Percentiles rank a stretch among this genome's conserved stretches.
These are phyloP conservation scores for Thielaviopsis punctulata DNA, from an alignment of 2,329 filamentous ascomycete genomes.

Conservation along the genomic window DNA sequence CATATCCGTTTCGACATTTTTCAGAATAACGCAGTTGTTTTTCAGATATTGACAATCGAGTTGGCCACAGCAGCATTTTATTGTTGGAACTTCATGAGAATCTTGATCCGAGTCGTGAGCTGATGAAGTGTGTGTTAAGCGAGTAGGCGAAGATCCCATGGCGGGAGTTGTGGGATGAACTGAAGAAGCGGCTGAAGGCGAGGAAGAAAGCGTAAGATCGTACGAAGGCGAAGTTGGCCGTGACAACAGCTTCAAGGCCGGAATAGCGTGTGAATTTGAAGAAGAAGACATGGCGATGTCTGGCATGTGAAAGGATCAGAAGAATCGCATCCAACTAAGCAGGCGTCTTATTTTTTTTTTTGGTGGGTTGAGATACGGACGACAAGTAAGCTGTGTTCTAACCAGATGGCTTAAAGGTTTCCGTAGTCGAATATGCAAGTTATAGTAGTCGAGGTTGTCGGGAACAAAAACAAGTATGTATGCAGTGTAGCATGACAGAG, in stretches of 20 bases:
- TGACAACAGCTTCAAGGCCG: constrained; percentile 2
- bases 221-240: constrained; percentile 5
- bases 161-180: constrained; percentile 4
- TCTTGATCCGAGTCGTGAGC: not conserved
- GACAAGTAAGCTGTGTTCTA: not conserved
- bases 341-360: no score
- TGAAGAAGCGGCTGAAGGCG: constrained; percentile 6
- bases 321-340: not conserved
- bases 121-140: not conserved
- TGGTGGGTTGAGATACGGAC: not conserved
- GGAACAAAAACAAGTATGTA: not conserved
- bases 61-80: constrained; percentile 73
- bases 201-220: constrained; percentile 4
- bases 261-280: not conserved
- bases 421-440: not conserved
- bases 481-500: constrained; percentile 6
- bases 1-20: constrained; percentile 74
- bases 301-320: constrained; percentile 1
- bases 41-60: constrained; percentile 62
- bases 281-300: constrained; percentile 1
- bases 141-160: constrained; percentile 2
- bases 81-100: constrained; percentile 18
- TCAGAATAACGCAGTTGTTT: constrained; percentile 62
- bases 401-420: not conserved
- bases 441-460: not conserved